Base-by-base conservation (phyloP, 106 monocot species). In the Allium sativum region DNA sequence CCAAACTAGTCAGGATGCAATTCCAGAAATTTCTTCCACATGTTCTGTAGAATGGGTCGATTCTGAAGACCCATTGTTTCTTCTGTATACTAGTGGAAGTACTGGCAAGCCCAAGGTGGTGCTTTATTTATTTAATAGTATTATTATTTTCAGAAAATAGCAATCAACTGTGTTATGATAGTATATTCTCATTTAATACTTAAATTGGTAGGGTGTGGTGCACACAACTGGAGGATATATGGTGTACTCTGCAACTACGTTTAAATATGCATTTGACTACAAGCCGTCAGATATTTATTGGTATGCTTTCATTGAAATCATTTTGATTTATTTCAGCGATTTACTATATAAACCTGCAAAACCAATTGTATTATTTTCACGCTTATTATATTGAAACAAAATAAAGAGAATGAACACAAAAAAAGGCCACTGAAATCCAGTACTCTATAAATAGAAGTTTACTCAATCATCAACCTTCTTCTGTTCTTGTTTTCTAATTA, bases 261-360 rank as follows among this genome's bases (percentile, higher is more conserved):
- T 98, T 68, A 98, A 88, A 72, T 98, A 98, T 85, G 92, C 98
- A 54, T 98, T 98, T 63, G 98, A 98, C 70, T 88, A 98, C 67
- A 98, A 98, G 67, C 82, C 91, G 61, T 75, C 82, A 41, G 98
- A 98, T 76, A 70, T 98, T 61, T 98, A 98, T 72, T 98, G 98
- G 98, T 98, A 81, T 17, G 12, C 20, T 69, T n/a, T n/a, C n/a
- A n/a, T n/a, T n/a, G n/a, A n/a, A n/a, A n/a, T n/a, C n/a, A n/a
- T n/a, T n/a, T n/a, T n/a, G n/a, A n/a, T n/a, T n/a, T n/a, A n/a
- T n/a, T n/a, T n/a, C n/a, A n/a, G n/a, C n/a, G n/a, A n/a, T n/a
- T n/a, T n/a, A n/a, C n/a, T n/a, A n/a, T n/a, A n/a, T n/a, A n/a
- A n/a, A n/a, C n/a, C n/a, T n/a, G n/a, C n/a, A n/a, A n/a, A n/a